Evolutionary conservation across 2,329 filamentous ascomycete genomes (phyloP), one percentile per base, ranked within the genome.

Genomic region (Aspergillus arachidicola): DNA sequence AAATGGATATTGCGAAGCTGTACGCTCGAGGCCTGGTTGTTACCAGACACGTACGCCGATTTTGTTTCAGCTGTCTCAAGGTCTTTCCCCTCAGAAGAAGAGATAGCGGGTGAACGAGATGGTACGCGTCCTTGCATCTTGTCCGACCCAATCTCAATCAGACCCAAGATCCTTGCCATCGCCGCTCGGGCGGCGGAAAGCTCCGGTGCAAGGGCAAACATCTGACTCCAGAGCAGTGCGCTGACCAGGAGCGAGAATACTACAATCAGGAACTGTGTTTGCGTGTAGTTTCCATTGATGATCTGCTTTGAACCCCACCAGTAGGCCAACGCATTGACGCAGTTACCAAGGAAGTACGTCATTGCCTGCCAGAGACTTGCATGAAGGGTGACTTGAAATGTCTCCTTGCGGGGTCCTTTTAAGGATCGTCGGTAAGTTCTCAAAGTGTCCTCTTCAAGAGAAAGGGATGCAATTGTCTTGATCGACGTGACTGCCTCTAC

Each of bases 301-400:
- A 93, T 91, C 66, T 88, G 86, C 69, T 86, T 89, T 0, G 90
- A 85, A 4, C 91, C 91, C 90, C 91, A 94, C 89, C 90, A 94
- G 76, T 92, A 93, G 0, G 90, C 89, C 59, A 94, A 85, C 0
- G 90, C 89, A 71, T 93, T 91, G 30, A 92, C 86, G 57, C 91
- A 82, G 70, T 89, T 90, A 23, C 87, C 85, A 2, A 80, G 63
- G 64, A 78, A 76, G 59, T 80, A 81, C 2, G 80, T 78, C 58
- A 81, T 76, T 2, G 81, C 80, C 58, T 82, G 75, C 75, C 79
- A 82, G 26, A 82, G 71, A 66, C 79, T 82, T 21, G 80, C 78
- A 53, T 82, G 79, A 32, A 84, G 67, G 26, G 81, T 84, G 21
- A 82, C 81, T n/a, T 75, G 72, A 1, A 83, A 74, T 62, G 82